These are phyloP conservation scores for Scutellaria barbata DNA, from an alignment of 257 asterid species.

Conservation along the genomic window DNA sequence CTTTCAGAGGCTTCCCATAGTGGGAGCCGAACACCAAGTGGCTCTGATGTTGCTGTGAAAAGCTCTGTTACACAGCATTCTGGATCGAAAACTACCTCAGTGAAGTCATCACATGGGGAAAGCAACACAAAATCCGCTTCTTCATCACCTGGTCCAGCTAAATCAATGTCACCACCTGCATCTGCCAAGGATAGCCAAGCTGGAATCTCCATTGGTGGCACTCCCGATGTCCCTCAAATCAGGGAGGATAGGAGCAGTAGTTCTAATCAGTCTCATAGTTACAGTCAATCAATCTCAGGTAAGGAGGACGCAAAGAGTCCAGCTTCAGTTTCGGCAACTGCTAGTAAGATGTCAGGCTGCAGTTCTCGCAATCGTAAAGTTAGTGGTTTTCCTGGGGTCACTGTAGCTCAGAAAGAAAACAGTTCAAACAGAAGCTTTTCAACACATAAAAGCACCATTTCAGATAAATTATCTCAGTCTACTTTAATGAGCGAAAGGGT, in stretches of 20 bases:
- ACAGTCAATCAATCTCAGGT: slow-evolving; percentile 54
- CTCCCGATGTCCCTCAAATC: slow-evolving; percentile 52
- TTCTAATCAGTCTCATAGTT: slow-evolving; percentile 74
- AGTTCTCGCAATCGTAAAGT: slow-evolving; percentile 57
- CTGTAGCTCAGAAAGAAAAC: slow-evolving; percentile 66
- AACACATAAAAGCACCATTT: slow-evolving; percentile 45
- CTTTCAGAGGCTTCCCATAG: slow-evolving; percentile 67
- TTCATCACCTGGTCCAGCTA: slow-evolving; percentile 63
- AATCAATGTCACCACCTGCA: slow-evolving; percentile 55
- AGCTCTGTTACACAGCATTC: slow-evolving; percentile 60
- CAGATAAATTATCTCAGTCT: slow-evolving; percentile 59
- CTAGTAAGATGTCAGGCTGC: slow-evolving; percentile 54
- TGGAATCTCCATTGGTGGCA: slow-evolving; percentile 44
- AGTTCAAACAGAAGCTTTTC: slow-evolving; percentile 51
- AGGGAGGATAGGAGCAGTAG: slow-evolving; percentile 85
- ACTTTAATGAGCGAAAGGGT: slow-evolving; percentile 52
- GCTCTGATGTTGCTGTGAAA: slow-evolving; percentile 65
- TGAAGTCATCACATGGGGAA: slow-evolving; percentile 68
- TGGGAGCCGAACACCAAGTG: slow-evolving; percentile 55
- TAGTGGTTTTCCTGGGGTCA: slow-evolving; percentile 48
- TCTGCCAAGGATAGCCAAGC: slow-evolving; percentile 66
- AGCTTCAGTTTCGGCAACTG: slow-evolving; percentile 50
- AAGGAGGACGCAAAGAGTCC: slow-evolving; percentile 68
- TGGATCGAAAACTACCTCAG: slow-evolving; percentile 55
- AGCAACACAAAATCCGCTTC: slow-evolving; percentile 53